Evolutionary conservation across 441 rosid genomes (phyloP), one percentile per base, ranked within the genome.

Genomic region (Pelargonium cotyledonis): DNA sequence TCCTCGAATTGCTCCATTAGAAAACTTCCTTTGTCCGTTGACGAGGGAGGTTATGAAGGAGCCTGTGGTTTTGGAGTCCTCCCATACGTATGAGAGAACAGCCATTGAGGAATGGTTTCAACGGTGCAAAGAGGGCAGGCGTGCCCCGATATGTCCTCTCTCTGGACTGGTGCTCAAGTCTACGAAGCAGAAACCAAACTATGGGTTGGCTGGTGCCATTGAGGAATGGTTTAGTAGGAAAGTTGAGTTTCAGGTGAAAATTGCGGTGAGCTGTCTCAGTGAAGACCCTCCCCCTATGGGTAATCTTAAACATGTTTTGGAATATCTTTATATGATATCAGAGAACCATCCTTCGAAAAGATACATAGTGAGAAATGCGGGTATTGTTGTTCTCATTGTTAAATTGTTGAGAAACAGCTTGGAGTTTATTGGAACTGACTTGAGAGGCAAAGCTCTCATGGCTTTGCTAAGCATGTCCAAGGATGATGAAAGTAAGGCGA

Each of bases 401-500:
- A 70, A 70, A 58, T 6, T 80, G 82, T 73, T 82, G 14, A 68
- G 67, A 68, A 72, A 60, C 40, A 68, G 66, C 61, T 72, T 78
- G 8, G 78, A 72, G 69, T 70, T 57, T 14, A 65, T 78, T 18
- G 83, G 81, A 12, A 73, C 78, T 1, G 40, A 68, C 46, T 66
- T 78, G 80, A 82, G 83, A 71, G 67, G 80, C 69, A 80, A 82
- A 80, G 77, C 70, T 75, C 80, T 80, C 18, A 60, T 69, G 75
- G 78, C 78, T 46, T 69, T 80, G 72, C 79, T 76, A 53, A 77
- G 81, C 73, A 72, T 83, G 82, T 74, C 80, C 15, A 79, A 78
- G 72, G 81, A 83, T 69, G 82, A 83, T 75, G 84, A 83, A 69
- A 78, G 82, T 75, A 83, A 76, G 82, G 84, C 80, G 10, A 38